Percentiles rank a stretch among this genome's conserved stretches.
phyloP scores from a whole-genome alignment of 495 filamentous ascomycete genomes.

The Penicillium ochrochloron region DNA sequence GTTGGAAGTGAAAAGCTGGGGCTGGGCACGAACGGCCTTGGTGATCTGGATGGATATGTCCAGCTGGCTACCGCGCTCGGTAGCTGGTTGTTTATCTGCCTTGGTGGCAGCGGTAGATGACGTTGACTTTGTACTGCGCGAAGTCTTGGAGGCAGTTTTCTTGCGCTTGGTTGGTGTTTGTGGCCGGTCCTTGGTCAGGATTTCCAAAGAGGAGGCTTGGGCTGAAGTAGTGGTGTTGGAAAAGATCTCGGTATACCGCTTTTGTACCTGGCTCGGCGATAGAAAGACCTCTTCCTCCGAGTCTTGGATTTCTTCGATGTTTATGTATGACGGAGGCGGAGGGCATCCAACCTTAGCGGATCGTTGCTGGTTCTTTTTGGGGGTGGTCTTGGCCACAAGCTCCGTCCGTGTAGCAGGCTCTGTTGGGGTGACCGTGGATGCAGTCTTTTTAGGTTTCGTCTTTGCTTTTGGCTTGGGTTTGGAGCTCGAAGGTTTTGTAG shows the following conservation, averaged over 20 bases:
- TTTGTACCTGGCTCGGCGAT: conserved; percentile 42
- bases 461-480: conserved; percentile 7
- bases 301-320: conserved; percentile 67
- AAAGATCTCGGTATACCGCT: conserved; percentile 20
- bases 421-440: not conserved
- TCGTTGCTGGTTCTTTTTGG: conserved; percentile 6
- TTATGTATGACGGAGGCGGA: conserved; percentile 29
- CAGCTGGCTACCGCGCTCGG: conserved; percentile 24
- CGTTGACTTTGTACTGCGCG: conserved; percentile 7
- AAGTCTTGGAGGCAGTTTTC: conserved; percentile 13
- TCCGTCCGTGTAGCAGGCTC: conserved; percentile 14
- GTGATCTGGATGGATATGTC: conserved; percentile 67
- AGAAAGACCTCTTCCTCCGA: conserved; percentile 57
- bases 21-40: conserved; percentile 61
- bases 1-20: conserved; percentile 24
- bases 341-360: not conserved
- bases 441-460: conserved; percentile 14
- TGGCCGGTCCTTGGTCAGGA: conserved; percentile 17
- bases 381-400: not conserved
- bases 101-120: conserved; percentile 2
- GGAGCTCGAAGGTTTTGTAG: not conserved
- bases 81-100: conserved; percentile 6
- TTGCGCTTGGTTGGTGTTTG: conserved; percentile 23
- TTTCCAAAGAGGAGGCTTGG: conserved; percentile 20
- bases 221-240: conserved; percentile 6